Base-by-base conservation (phyloP, 1,139 yeast genomes). In the Geotrichum australiense region DNA sequence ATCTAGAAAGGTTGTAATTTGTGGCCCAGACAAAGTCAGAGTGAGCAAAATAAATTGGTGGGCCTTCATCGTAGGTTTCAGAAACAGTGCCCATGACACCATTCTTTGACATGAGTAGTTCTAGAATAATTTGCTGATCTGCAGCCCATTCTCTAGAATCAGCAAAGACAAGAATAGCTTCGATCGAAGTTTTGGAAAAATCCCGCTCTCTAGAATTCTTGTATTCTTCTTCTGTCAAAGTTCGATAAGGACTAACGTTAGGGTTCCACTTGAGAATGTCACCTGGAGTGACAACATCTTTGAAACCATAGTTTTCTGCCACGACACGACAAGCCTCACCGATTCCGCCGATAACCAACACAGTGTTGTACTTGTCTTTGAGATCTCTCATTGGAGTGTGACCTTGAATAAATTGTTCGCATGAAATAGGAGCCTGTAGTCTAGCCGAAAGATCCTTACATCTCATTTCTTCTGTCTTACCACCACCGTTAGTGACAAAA, bases 11-110 rank as follows among this genome's bases (percentile, higher is more conserved):
- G 52, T 76, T 79, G 58, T 83, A 83, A 60, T 83, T 81, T 14
- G 94, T 84, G 11, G 94, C 86, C 94, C 94, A 83, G 46, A 83
- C 83, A 55, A 83, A 81, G 62, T 83, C 94, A 21, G 89, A 80
- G 61, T 84, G 94, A 24, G 94, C 93, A 68, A 83, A 84, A 64
- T 80, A 84, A 48, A 84, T 76, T 44, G 76, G 75, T 18, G 93
- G 93, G 37, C 93, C 93, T 54, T 83, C 86, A 46, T 77, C 80
- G 57, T 62, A 78, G 18, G 81, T 74, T 52, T 76, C 71, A 21
- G 83, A 75, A 41, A 71, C 68, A 4, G 94, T 83, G 31, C 94
- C 93, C 93, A 84, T 81, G 36, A 75, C 77, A 55, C 94, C 94
- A 48, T 77, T 68, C 55, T 80, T 74, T 45, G 87, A 78, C 62